phyloP scores from a whole-genome alignment of 495 filamentous ascomycete genomes.

The Neurospora pannonica region DNA sequence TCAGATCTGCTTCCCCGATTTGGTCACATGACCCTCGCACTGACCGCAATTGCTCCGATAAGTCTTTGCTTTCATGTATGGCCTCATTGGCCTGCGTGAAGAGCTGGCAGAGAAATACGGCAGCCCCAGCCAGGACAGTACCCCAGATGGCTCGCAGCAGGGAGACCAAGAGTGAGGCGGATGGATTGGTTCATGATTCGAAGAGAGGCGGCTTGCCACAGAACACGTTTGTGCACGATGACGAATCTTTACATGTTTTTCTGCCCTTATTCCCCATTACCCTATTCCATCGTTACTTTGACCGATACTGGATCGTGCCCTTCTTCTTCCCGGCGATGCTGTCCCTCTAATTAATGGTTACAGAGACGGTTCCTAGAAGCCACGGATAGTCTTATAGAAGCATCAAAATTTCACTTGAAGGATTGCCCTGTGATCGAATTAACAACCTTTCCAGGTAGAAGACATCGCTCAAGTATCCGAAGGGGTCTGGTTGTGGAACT shows the following conservation, averaged over 20 bases:
- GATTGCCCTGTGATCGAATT: neutral
- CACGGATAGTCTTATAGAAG: neutral
- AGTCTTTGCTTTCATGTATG: constrained; percentile 37
- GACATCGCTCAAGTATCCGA: neutral
- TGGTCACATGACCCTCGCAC: neutral
- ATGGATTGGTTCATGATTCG: neutral
- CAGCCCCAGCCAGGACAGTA: neutral
- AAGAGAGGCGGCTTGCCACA: neutral
- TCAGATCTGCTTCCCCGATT: neutral
- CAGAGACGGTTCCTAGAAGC: neutral
- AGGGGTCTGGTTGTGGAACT: neutral
- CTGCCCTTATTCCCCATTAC: neutral
- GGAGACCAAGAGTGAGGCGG: neutral
- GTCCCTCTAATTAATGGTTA: neutral
- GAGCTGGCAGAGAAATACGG: constrained; percentile 17
- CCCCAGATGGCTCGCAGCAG: neutral
- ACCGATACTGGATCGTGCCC: neutral
- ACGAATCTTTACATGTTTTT: neutral
- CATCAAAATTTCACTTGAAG: neutral
- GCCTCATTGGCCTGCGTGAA: constrained; percentile 36
- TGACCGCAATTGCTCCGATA: constrained; percentile 5
- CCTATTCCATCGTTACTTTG: neutral
- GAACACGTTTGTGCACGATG: neutral
- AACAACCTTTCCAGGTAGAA: neutral
- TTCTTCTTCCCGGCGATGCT: neutral